Base-by-base conservation (phyloP, 768 basidiomycete species). In the Termitomyces sp. region DNA sequence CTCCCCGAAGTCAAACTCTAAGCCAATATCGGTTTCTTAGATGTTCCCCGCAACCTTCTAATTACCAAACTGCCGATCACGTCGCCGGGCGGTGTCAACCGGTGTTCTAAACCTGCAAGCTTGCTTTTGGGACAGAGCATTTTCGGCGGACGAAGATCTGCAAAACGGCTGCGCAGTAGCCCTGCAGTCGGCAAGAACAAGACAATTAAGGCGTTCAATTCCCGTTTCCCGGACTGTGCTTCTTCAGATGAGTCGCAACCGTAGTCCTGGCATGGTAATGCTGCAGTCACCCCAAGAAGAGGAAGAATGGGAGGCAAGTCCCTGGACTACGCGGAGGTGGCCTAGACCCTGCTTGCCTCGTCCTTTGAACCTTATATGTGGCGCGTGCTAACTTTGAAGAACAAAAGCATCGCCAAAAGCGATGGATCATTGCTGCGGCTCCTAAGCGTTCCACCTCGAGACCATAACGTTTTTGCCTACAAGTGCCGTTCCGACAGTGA, bases 1-100 rank as follows among this genome's bases (percentile, higher is more conserved):
- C 44, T 37, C 49, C 4, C 42, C 33, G 24, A 11, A 36, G 31
- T 27, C 55, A 54, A 59, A 65, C 47, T 44, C 33, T 61, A 9
- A 61, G 58, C 48, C 41, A 54, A 50, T 33, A n/a, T 51, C 60
- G 63, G 63, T 48, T 45, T 58, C 58, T 39, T 53, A 59, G 51
- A 61, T 61, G 58, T 59, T 61, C 44, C 54, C 62, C 62, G 58
- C 58, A 49, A 37, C 3, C 55, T 63, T 57, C 42, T 42, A 46
- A 59, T 65, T 65, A 65, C 54, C 31, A 58, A 63, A 61, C 44
- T 61, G 64, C 64, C 64, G 64, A 65, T 65, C 64, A 65, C 45
- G 54, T 63, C 64, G 64, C 64, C 57, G 30, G 27, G 44, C 16
- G 46, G 49, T 41, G 58, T 51, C 50, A 54, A 50, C 60, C 58